These are phyloP conservation scores for Saccharum hybrid DNA, from an alignment of 202 grass and related monocot species.

Conservation along the genomic window DNA sequence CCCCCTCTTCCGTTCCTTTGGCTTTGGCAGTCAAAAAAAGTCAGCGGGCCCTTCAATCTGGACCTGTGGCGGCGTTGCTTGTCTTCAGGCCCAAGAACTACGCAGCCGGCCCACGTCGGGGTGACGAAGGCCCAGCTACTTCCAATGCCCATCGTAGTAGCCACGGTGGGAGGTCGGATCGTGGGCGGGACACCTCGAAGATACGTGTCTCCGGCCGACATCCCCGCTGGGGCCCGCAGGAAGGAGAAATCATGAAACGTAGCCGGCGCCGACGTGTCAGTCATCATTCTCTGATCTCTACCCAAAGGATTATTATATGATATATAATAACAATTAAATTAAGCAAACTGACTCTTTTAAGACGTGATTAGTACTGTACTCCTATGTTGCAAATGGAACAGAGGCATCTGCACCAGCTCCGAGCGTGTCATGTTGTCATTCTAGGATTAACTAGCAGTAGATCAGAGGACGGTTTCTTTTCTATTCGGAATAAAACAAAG, in stretches of 20 bases:
- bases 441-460: too few relatives aligned
- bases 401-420: too few relatives aligned
- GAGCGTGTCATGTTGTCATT: too few relatives aligned
- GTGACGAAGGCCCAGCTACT: not conserved
- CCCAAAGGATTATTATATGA: not conserved
- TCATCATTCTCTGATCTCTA: not conserved
- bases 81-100: not conserved
- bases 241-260: not conserved
- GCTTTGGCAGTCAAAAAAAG: too few relatives aligned
- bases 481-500: too few relatives aligned
- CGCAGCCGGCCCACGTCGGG: rapidly evolving
- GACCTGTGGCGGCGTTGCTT: not conserved
- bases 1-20: not conserved
- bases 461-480: too few relatives aligned
- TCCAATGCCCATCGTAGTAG: not conserved
- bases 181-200: not conserved
- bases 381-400: too few relatives aligned
- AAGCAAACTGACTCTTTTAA: not conserved
- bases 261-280: conserved; percentile 9
- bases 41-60: too few relatives aligned
- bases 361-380: too few relatives aligned
- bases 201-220: conserved; percentile 20
- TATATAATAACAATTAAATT: not conserved
- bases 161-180: not conserved
- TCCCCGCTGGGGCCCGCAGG: not conserved